Evolutionary conservation across 2,329 filamentous ascomycete species (phyloP).

Genomic region (Aspergillus sp.): DNA sequence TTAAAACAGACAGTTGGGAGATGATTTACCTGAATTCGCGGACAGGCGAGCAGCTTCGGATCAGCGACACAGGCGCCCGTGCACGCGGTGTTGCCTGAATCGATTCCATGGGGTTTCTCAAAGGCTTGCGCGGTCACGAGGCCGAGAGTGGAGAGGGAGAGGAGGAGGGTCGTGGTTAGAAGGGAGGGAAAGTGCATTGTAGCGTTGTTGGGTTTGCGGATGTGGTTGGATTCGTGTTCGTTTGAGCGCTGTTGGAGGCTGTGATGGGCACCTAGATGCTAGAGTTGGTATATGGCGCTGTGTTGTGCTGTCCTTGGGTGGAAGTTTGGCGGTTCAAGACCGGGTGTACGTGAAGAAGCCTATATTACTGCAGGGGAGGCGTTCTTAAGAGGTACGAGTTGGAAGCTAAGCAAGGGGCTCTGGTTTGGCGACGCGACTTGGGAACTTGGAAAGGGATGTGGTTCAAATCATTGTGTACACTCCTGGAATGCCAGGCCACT

Average conservation of each 20-base stretch:
- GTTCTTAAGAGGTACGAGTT: background rate
- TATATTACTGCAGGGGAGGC: background rate
- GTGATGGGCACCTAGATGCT: background rate
- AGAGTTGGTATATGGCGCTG: background rate
- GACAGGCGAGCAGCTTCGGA: constrained; percentile 1
- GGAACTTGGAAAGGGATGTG: background rate
- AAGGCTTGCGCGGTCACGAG: constrained; percentile 1
- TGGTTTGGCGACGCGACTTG: background rate
- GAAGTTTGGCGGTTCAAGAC: background rate
- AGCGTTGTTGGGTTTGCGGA: background rate
- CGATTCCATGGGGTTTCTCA: constrained; percentile 13
- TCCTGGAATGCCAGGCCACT: background rate
- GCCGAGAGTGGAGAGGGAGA: constrained; percentile 20
- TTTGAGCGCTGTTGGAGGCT: background rate
- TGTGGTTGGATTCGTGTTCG: background rate
- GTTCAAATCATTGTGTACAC: background rate
- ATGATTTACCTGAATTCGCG: background rate
- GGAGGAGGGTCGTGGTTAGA: constrained; percentile 21
- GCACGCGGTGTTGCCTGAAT: constrained; percentile 19
- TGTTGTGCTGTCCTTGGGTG: background rate
- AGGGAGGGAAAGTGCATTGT: constrained; percentile 26
- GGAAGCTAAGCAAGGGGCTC: background rate
- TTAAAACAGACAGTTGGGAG: background rate
- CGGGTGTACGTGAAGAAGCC: background rate
- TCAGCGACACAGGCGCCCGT: constrained; percentile 10